phyloP scores from a whole-genome alignment of 2,329 filamentous ascomycete genomes.

The Penicillium thymicola region DNA sequence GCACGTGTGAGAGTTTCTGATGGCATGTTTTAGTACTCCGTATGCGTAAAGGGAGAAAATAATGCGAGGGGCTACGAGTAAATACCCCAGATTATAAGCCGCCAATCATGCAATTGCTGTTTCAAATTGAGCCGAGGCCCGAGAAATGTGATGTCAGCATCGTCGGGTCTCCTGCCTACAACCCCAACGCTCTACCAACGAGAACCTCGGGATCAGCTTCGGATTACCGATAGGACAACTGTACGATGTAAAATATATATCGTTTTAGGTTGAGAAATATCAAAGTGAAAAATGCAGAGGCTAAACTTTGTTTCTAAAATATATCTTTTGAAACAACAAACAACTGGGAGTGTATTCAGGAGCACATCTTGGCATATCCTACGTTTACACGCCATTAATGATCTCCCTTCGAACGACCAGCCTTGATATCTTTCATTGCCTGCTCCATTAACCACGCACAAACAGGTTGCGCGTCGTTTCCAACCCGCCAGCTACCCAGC shows the following conservation, averaged over 20 bases:
- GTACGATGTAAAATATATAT: not conserved
- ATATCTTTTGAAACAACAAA: not conserved
- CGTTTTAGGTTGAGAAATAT: too few relatives aligned
- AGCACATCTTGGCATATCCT: not conserved
- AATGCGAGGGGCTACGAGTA: not conserved
- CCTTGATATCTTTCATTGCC: conserved; percentile 30
- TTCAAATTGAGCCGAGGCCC: conserved; percentile 21
- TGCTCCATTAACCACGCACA: conserved; percentile 44
- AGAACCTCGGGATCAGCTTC: not conserved
- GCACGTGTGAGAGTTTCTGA: conserved; percentile 44
- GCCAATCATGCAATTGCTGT: conserved; percentile 14
- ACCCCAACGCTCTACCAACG: not conserved
- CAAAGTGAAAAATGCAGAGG: not conserved
- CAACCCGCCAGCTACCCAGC: conserved; percentile 46
- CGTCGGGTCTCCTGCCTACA: not conserved
- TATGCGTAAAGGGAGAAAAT: not conserved
- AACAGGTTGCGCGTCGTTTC: conserved; percentile 45
- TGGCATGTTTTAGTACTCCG: conserved; percentile 12
- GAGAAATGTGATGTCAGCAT: conserved; percentile 7
- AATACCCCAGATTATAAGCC: conserved; percentile 13
- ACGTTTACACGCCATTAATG: not conserved
- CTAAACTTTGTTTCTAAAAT: not conserved
- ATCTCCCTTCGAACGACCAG: not conserved
- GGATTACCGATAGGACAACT: not conserved
- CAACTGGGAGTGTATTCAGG: not conserved